Evolutionary conservation across 345 rosid genomes (phyloP), one percentile per base, ranked within the genome.

Genomic region (Tarenaya hassleriana): DNA sequence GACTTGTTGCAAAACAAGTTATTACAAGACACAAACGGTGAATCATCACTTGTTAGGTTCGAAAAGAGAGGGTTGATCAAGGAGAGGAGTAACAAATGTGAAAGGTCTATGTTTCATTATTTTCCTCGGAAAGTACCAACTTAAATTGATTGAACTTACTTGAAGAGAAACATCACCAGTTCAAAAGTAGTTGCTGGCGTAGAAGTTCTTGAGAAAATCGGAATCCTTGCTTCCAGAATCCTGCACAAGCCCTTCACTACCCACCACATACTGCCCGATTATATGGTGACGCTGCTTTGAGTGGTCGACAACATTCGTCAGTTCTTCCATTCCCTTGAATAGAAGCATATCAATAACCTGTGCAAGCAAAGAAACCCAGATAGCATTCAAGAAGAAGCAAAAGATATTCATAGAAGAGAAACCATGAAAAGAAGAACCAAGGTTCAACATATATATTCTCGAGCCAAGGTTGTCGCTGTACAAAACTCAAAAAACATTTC

Each of bases 241-340:
- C 67, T 84, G 95, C 54, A 77, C 75, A 14, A 82, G 87, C 58
- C 90, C 94, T 51, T 67, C 76, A 21, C 21, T 60, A 53, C 95
- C 88, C 7, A 79, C 60, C 18, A 91, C 94, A 39, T 91, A 91
- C 51, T 87, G 96, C 21, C 98, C 98, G 18, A 91, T 82, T 18
- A 91, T 69, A 69, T 91, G 98, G 63, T 87, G 98, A 56, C 98
- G 91, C 79, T 91, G 98, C 78, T 91, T 91, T n/a, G 95, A 89
- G 57, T 91, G 98, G 71, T 84, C 95, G 18, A 59, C 64, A 7
- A 91, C 69, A 63, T 91, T 86, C 65, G 64, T 72, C 58, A 91
- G 80, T 68, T 91, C 98, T 75, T 91, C 98, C 82, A 67, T 78
- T 41, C 89, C 98, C 69, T 91, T 91, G 69, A 87, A 82, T 14